These are phyloP conservation scores for Parathielavia hyrcaniae DNA, from an alignment of 495 filamentous ascomycete genomes.

Conservation along the genomic window DNA sequence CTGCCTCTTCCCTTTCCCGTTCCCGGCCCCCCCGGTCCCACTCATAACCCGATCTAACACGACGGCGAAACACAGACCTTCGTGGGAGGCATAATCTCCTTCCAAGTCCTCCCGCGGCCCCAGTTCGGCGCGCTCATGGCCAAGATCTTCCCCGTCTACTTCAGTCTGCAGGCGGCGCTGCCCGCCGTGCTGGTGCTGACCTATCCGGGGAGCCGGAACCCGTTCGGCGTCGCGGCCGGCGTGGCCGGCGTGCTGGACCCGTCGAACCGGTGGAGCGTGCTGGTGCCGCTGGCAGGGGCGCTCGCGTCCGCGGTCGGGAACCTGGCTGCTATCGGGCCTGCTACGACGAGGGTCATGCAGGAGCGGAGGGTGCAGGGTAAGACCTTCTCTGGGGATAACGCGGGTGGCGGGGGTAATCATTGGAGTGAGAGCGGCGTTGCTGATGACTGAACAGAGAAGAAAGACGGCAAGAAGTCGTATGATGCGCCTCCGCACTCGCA, in stretches of 20 bases:
- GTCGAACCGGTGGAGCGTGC: conserved; percentile 51
- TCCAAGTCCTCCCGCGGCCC: conserved; percentile 63
- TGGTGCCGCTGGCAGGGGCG: conserved; percentile 60
- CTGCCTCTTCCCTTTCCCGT: conserved; percentile 11
- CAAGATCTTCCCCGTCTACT: conserved; percentile 81
- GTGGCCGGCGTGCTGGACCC: conserved; percentile 51
- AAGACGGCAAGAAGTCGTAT: conserved; percentile 77
- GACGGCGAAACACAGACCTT: conserved; percentile 54
- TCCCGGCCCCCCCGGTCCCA: background rate
- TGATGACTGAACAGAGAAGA: conserved; percentile 31
- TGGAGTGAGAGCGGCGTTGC: background rate
- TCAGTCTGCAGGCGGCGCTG: conserved; percentile 68
- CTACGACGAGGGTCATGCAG: conserved; percentile 64
- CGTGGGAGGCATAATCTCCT: conserved; percentile 68
- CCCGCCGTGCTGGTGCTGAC: conserved; percentile 73
- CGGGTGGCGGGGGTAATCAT: too few species aligned
- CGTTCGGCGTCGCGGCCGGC: conserved; percentile 33
- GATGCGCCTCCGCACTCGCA: conserved; percentile 67
- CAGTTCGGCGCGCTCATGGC: conserved; percentile 76
- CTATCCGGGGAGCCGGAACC: conserved; percentile 51
- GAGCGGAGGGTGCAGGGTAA: conserved; percentile 70
- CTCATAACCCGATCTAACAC: background rate
- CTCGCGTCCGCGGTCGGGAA: conserved; percentile 62
- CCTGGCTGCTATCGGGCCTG: conserved; percentile 59
- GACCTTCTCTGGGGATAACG: conserved; percentile 15